Evolutionary conservation across 331 rosid genomes (phyloP).

Genomic region (Pyrus hybrid): DNA sequence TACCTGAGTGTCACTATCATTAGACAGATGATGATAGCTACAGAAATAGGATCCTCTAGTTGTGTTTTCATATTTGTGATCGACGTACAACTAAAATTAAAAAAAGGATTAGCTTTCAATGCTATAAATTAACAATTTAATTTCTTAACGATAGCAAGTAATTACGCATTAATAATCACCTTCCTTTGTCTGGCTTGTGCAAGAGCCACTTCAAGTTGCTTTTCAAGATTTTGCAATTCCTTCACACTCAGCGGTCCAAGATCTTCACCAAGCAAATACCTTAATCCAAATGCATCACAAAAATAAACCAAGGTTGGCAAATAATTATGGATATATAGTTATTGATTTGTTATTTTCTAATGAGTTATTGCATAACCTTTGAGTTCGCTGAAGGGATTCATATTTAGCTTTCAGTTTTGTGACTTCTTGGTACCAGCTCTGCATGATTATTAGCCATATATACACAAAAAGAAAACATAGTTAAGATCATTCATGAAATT

Average conservation of each 20-base stretch:
- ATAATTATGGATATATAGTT: not conserved
- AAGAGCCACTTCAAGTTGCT: conserved; percentile 84
- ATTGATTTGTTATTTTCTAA: not conserved
- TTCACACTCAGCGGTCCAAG: conserved; percentile 82
- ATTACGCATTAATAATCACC: conserved; percentile 25
- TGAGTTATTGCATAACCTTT: conserved; percentile 39
- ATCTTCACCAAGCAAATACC: conserved; percentile 98
- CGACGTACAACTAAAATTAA: not conserved
- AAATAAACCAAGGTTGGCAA: not conserved
- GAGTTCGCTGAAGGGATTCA: conserved; percentile 77
- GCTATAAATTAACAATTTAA: not conserved
- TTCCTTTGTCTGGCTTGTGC: conserved; percentile 80
- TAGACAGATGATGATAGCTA: not conserved
- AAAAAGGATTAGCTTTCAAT: not conserved
- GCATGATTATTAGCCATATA: not conserved
- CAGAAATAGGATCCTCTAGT: not conserved
- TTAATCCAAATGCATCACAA: conserved; percentile 9
- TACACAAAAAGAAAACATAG: not conserved
- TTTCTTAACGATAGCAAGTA: not conserved
- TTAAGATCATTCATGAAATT: not conserved
- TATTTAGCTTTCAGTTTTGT: conserved; percentile 61
- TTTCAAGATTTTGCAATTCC: conserved; percentile 84
- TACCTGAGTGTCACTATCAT: not conserved
- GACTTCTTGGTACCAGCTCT: conserved; percentile 82
- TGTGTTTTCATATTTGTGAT: not conserved